Percentiles rank a stretch among this genome's conserved stretches.
Evolutionary conservation across 768 basidiomycete species (phyloP).

Genomic region (Trametes elegans): DNA sequence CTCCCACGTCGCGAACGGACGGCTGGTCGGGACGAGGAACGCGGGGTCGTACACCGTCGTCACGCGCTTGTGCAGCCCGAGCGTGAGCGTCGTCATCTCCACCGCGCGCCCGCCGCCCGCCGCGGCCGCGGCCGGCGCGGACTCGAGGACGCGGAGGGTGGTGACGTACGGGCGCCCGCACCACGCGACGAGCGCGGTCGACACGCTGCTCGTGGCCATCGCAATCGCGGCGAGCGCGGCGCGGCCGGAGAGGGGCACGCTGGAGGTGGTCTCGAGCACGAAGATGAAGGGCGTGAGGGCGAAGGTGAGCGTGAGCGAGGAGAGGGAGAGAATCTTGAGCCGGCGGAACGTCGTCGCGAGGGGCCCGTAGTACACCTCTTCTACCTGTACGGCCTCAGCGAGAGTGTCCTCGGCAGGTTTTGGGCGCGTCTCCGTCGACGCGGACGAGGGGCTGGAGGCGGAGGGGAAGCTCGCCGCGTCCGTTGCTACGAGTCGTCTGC

Average conservation of each 20-base stretch:
- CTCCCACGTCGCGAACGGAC: conserved; percentile 82
- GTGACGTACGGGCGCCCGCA: conserved; percentile 75
- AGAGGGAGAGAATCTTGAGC: conserved; percentile 81
- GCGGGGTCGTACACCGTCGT: conserved; percentile 76
- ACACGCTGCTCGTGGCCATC: conserved; percentile 66
- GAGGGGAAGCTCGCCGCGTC: no score
- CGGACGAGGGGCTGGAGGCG: no score
- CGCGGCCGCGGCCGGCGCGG: conserved; percentile 30
- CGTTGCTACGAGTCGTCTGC: not conserved
- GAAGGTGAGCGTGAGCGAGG: conserved; percentile 67
- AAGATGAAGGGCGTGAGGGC: conserved; percentile 80
- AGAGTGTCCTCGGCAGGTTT: not conserved
- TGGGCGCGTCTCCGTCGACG: not conserved
- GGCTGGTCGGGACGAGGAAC: conserved; percentile 62
- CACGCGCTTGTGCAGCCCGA: conserved; percentile 55
- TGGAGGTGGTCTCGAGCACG: conserved; percentile 62
- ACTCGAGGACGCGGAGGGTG: conserved; percentile 49
- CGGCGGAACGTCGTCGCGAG: conserved; percentile 68
- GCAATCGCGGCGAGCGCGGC: conserved; percentile 67
- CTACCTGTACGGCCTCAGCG: conserved; percentile 8
- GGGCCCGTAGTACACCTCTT: conserved; percentile 64
- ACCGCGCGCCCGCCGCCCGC: conserved; percentile 34
- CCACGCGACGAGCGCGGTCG: conserved; percentile 72
- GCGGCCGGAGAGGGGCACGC: conserved; percentile 68
- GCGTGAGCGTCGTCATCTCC: conserved; percentile 67